phyloP scores from a whole-genome alignment of 192 early-diverging fungal species.

The Phlyctochytrium bullatum region DNA sequence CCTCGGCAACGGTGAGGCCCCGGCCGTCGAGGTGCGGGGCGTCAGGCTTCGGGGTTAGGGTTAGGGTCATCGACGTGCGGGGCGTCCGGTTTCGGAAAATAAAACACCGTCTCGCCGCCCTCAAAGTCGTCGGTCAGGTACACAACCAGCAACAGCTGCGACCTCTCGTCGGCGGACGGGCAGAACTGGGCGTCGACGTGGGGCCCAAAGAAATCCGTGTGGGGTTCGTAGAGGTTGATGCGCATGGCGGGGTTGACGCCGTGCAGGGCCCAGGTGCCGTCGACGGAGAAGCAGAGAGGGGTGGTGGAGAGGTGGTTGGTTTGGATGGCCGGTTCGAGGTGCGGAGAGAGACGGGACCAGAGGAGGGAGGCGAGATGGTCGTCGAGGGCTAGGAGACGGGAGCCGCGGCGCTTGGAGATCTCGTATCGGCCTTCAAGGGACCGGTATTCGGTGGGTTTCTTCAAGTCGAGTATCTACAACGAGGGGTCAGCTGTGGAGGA shows the following conservation, averaged over 20 bases:
- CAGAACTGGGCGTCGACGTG: slow-evolving; percentile 16
- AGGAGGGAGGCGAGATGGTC: not conserved
- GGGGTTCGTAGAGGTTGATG: not conserved
- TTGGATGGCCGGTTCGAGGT: not conserved
- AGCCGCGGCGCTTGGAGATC: not conserved
- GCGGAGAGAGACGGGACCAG: not conserved
- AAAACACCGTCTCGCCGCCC: slow-evolving; percentile 7
- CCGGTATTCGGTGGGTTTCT: not conserved
- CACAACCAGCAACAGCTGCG: slow-evolving; percentile 1
- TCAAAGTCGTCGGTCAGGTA: slow-evolving; percentile 16
- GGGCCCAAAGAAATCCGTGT: slow-evolving; percentile 5
- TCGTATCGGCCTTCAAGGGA: not conserved
- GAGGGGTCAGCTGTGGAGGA: too few relatives aligned
- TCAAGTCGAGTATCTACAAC: not conserved
- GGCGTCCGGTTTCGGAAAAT: not conserved
- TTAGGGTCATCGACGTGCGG: not conserved
- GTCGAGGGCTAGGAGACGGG: not conserved
- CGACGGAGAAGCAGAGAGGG: not conserved
- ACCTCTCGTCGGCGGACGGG: not conserved
- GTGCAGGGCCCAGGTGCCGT: not conserved
- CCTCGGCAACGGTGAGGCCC: not conserved
- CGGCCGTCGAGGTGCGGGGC: not conserved
- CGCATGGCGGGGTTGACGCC: not conserved
- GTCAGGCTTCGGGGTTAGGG: not conserved
- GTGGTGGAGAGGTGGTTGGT: not conserved